Base-by-base conservation (phyloP, 768 basidiomycete genomes). In the Leucosporidium yakuticum region DNA sequence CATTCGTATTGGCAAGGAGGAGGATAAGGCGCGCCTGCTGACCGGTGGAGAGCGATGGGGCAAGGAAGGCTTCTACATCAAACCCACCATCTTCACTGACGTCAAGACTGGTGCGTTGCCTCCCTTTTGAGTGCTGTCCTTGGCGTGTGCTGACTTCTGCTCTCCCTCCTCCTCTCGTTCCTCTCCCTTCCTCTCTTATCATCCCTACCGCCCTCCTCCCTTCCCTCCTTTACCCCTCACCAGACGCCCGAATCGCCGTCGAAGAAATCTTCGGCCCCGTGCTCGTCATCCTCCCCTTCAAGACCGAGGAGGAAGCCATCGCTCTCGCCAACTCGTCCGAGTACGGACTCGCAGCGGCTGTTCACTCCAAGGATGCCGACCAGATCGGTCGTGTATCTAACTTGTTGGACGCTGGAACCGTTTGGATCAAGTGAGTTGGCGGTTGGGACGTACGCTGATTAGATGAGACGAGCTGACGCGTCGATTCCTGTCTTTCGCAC, bases 211-310 rank as follows among this genome's bases (percentile, higher is more conserved):
- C 54, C n/a, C n/a, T n/a, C 54, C 60, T 5, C 44, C 23, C 31
- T 2, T 47, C 50, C 25, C 51, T 23, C 56, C 94, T 87, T 50
- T 23, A 78, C 36, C 29, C 19, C 2, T 2, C 23, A 19, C 4
- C 50, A 53, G 60, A 49, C 29, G 23, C 44, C 31, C 55, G 64
- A 5, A 34, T 58, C 44, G 53, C 44, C 4, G 21, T 48, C 6
- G 89, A 90, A 79, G 89, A 96, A 96, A 73, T 71, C 34, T 98
- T 98, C 78, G 95, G 95, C 14, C 95, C 95, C 32, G 94, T 98
- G 4, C 84, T 94, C 50, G 83, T 86, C 31, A 84, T 97, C 39
- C 73, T 87, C 53, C 85, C 82, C 72, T 97, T 97, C 81, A 85
- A 84, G 72, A 87, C 88, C 11, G 94, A 96, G 78, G 87, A 88